A percentile compares a stretch with the other conserved stretches of the same genome.
Evolutionary conservation across 495 filamentous ascomycete genomes (phyloP).

Genomic region (Aspergillus biplanus): DNA sequence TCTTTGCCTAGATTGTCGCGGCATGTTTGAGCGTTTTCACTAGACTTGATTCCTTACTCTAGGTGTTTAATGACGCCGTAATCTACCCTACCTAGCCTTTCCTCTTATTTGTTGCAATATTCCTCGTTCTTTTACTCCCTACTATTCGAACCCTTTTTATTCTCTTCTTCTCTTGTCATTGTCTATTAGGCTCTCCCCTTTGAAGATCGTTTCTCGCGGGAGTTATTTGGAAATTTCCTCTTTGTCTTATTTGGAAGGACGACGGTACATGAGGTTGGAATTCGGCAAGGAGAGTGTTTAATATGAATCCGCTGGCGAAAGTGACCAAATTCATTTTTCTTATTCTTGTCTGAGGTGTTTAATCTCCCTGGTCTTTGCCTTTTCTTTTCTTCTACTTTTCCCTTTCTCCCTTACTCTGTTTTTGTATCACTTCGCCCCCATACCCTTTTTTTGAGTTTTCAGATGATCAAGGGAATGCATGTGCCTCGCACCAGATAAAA

Average conservation of each 20-base stretch:
- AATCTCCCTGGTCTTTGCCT: constrained; percentile 9
- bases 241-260: constrained; percentile 15
- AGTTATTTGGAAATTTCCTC: constrained; percentile 6
- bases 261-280: constrained; percentile 15
- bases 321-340: constrained; percentile 17
- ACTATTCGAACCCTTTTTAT: constrained; percentile 8
- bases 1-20: constrained; percentile 70
- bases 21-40: constrained; percentile 97
- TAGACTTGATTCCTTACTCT: constrained; percentile 90
- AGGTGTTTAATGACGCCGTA: constrained; percentile 28
- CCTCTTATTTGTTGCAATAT: constrained; percentile 21
- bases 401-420: not conserved
- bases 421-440: not conserved
- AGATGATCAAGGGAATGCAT: constrained; percentile 8
- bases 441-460: constrained; percentile 3
- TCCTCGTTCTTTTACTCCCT: constrained; percentile 2
- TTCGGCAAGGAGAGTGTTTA: constrained; percentile 19
- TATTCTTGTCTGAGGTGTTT: constrained; percentile 8
- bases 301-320: constrained; percentile 23
- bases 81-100: constrained; percentile 13
- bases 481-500: not conserved
- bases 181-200: not conserved
- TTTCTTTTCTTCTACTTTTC: constrained; percentile 2
- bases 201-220: constrained; percentile 16
- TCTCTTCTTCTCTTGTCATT: constrained; percentile 21